Base-by-base conservation (phyloP, 2,329 filamentous ascomycete genomes). In the Periconia sp. region DNA sequence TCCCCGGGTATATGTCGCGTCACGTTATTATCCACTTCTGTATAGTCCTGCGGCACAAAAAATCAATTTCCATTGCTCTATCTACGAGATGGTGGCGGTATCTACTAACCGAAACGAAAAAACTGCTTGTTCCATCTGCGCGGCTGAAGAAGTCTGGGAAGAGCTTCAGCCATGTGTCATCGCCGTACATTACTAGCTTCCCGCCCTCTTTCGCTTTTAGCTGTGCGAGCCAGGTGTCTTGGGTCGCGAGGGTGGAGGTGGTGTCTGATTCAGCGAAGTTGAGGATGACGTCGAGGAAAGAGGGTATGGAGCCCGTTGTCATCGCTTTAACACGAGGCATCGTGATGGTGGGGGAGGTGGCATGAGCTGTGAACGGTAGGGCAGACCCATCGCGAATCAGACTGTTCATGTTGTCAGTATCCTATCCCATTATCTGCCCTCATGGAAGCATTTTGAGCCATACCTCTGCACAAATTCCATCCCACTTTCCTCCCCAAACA, bases 271-370 rank as follows among this genome's bases (percentile, higher is more conserved):
- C 94, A 53, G 95, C 89, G 66, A 99, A 89, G 65, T 97, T 99
- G 46, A 99, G 80, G 49, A 99, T 95, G 12, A 96, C 87, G 69
- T 99, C 94, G 47, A 97, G 83, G 69, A 99, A 99, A 2, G 92
- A 97, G 3, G 94, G 94, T n/a, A 96, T 94, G 2, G 92, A 96
- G 48, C 94, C 94, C 1, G 94, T 97, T 1, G 94, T 99, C 52
- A 99, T 91, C 35, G 94, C 91, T 74, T 99, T 99, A 61, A 99
- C 85, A 50, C 92, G 86, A 29, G 94, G 94, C 94, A 99, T 97
- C 13, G 94, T 99, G 49, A 99, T 92, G 6, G 94, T 99, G 2
- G 94, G 94, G 37, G 95, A 91, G n/a, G 89, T 88, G 13, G 94
- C 94, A 79, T 96, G 88, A 23, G 92, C 92, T 22, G 94, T 99